Evolutionary conservation across 768 basidiomycete genomes (phyloP).

Genomic region (Podaxis mareebaensis): DNA sequence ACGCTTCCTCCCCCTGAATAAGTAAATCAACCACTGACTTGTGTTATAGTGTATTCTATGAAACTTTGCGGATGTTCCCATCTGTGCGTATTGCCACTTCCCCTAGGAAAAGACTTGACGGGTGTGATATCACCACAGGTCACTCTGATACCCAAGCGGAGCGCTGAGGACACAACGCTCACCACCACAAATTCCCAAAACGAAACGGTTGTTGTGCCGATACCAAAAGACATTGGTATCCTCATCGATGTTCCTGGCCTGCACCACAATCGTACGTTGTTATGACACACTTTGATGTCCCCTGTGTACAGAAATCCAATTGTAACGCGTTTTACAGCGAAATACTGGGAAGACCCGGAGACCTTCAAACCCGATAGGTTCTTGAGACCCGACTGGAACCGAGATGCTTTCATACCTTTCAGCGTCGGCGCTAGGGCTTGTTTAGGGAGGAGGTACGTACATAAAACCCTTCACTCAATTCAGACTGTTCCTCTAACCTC

Average conservation of each 20-base stretch:
- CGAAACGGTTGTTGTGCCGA: conserved; percentile 36
- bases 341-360: conserved; percentile 47
- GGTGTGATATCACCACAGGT: conserved; percentile 27
- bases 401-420: conserved; percentile 25
- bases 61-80: conserved; percentile 42
- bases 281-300: background rate
- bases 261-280: conserved; percentile 51
- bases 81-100: conserved; percentile 26
- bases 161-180: conserved; percentile 46
- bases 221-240: conserved; percentile 43
- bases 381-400: conserved; percentile 16
- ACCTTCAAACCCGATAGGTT: conserved; percentile 31
- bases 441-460: conserved; percentile 41
- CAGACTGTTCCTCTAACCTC: background rate
- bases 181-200: conserved; percentile 34
- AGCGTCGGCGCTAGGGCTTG: conserved; percentile 41
- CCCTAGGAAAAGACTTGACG: too few relatives aligned
- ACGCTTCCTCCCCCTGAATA: conserved; percentile 8
- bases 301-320: background rate
- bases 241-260: conserved; percentile 38
- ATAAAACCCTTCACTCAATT: background rate
- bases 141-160: conserved; percentile 42
- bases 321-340: conserved; percentile 28
- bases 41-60: conserved; percentile 37
- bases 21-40: background rate